Percentiles rank a stretch among this genome's conserved stretches.
These are phyloP conservation scores for Triticum aestivum DNA, from an alignment of 176 grass and related monocot genomes.

Conservation along the genomic window DNA sequence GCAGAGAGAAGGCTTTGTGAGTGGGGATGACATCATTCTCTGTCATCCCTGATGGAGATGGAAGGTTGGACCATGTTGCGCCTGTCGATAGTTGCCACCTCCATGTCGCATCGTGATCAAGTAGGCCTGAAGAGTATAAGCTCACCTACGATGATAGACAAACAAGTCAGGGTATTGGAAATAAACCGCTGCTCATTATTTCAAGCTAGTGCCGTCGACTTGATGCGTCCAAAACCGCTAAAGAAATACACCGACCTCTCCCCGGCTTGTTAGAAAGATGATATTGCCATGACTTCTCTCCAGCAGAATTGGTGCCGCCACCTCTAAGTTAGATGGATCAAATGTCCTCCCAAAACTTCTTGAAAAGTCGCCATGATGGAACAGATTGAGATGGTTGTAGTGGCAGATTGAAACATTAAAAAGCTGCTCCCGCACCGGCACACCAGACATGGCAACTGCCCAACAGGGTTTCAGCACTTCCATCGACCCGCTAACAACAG, in stretches of 20 bases:
- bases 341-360: conserved; percentile 75
- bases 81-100: conserved; percentile 39
- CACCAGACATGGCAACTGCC: conserved; percentile 91
- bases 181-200: neutral
- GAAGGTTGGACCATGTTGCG: conserved; percentile 86
- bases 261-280: conserved; percentile 78
- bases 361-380: conserved; percentile 82
- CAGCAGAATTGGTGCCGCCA: conserved; percentile 70
- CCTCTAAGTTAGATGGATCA: conserved; percentile 69
- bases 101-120: no score
- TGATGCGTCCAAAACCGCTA: neutral
- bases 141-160: neutral
- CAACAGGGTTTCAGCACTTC: conserved; percentile 87
- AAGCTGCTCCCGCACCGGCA: conserved; percentile 76
- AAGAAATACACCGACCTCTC: conserved; percentile 62
- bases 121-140: no score
- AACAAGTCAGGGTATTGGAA: neutral
- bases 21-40: conserved; percentile 79
- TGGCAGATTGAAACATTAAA: conserved; percentile 95
- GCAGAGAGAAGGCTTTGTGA: conserved; percentile 62
- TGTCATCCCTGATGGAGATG: conserved; percentile 79
- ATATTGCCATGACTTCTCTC: conserved; percentile 75
- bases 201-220: neutral
- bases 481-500: conserved; percentile 80
- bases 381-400: conserved; percentile 74